Evolutionary conservation across 441 rosid species (phyloP).

Genomic region (Corymbia citriodora): DNA sequence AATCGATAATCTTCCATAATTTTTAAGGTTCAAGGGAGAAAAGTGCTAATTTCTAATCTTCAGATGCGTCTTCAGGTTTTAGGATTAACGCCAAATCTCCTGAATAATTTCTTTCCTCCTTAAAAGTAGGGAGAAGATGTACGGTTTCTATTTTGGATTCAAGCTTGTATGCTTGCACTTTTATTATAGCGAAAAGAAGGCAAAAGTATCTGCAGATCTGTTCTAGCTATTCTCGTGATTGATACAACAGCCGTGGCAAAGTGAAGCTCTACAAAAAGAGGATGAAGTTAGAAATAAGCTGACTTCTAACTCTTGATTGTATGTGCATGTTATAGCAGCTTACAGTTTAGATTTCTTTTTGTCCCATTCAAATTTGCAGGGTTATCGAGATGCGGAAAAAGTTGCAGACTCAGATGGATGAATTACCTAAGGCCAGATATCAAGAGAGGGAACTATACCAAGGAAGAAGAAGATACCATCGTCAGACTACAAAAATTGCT

Average conservation of each 20-base stretch:
- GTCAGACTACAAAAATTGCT: conserved; percentile 24
- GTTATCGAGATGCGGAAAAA: conserved; percentile 56
- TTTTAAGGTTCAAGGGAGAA: background rate
- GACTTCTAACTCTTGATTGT: background rate
- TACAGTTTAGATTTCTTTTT: background rate
- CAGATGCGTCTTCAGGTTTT: background rate
- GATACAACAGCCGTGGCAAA: background rate
- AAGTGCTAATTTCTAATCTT: background rate
- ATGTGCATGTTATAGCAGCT: background rate
- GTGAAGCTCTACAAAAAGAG: background rate
- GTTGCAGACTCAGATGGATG: conserved; percentile 65
- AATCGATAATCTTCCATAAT: background rate
- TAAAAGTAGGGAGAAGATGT: background rate
- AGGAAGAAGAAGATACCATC: conserved; percentile 49
- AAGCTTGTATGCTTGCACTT: background rate
- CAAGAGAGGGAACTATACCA: conserved; percentile 48
- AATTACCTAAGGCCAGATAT: conserved; percentile 52
- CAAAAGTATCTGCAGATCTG: background rate
- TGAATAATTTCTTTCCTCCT: background rate
- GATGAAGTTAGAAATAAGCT: background rate
- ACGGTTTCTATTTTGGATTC: background rate
- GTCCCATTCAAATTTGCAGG: conserved; percentile 17
- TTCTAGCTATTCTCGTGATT: background rate
- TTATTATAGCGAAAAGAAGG: background rate
- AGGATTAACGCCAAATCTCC: background rate